Evolutionary conservation across 2,329 filamentous ascomycete genomes (phyloP).

Genomic region (Trichoderma pleuroti): DNA sequence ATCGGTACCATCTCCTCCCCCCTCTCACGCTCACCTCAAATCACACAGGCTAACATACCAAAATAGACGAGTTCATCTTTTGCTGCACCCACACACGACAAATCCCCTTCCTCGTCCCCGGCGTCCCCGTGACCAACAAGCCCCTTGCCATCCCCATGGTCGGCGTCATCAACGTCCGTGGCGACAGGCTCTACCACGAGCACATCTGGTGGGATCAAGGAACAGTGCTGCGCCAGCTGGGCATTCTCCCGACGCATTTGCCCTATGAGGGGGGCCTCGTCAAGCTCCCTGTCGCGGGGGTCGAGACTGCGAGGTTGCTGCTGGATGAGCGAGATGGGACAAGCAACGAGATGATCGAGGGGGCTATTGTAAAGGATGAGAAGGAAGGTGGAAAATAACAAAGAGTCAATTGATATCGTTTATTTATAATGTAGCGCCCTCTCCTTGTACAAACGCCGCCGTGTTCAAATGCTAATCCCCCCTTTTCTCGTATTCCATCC

Average conservation of each 20-base stretch:
- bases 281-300: slow-evolving; percentile 19
- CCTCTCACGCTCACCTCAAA: not conserved
- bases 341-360: slow-evolving; percentile 28
- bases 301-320: slow-evolving; percentile 19
- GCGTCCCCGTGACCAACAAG: slow-evolving; percentile 49
- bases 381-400: not conserved
- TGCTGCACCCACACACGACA: slow-evolving; percentile 51
- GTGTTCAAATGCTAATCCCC: not conserved
- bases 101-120: slow-evolving; percentile 39
- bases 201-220: slow-evolving; percentile 66
- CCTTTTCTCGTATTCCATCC: not conserved
- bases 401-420: not conserved
- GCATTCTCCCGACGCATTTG: slow-evolving; percentile 53
- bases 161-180: slow-evolving; percentile 59
- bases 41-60: not conserved
- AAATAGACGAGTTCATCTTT: slow-evolving; percentile 60
- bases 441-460: not conserved
- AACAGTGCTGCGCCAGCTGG: slow-evolving; percentile 55
- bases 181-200: slow-evolving; percentile 60
- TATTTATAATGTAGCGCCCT: not conserved
- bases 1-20: slow-evolving; percentile 34
- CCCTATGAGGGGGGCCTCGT: slow-evolving; percentile 43
- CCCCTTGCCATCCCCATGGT: slow-evolving; percentile 56
- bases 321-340: slow-evolving; percentile 16
- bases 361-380: not conserved